Evolutionary conservation across 768 basidiomycete genomes (phyloP).

Genomic region (Termitomyces sp.): DNA sequence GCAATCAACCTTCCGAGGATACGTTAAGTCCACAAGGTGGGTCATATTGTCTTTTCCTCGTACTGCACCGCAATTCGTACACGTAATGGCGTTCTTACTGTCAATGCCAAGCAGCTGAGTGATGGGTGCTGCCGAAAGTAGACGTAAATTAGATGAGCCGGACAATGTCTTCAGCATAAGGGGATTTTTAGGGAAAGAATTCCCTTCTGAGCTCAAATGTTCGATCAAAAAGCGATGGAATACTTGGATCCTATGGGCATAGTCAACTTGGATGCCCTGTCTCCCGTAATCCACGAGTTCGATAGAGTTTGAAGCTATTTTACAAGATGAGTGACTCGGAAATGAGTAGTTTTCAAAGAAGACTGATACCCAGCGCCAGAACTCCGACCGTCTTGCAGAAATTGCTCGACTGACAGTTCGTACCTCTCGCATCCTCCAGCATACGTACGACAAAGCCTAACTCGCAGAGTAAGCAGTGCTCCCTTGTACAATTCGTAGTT

Average conservation of each 20-base stretch:
- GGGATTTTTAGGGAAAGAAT: slow-evolving; percentile 56
- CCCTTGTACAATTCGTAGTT: slow-evolving; percentile 78
- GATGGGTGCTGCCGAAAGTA: slow-evolving; percentile 61
- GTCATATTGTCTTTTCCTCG: slow-evolving; percentile 74
- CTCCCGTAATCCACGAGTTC: slow-evolving; percentile 88
- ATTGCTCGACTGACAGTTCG: slow-evolving; percentile 94
- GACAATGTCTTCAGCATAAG: slow-evolving; percentile 33
- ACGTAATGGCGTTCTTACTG: slow-evolving; percentile 70
- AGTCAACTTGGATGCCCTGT: slow-evolving; percentile 67
- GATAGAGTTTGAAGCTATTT: slow-evolving; percentile 65
- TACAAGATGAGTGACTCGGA: neutral
- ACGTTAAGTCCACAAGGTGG: slow-evolving; percentile 81
- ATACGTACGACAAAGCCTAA: slow-evolving; percentile 91
- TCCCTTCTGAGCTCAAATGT: slow-evolving; percentile 72
- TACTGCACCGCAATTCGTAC: slow-evolving; percentile 66
- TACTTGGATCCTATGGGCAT: slow-evolving; percentile 86
- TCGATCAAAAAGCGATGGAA: slow-evolving; percentile 95
- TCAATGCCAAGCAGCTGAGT: slow-evolving; percentile 84
- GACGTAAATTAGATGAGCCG: slow-evolving; percentile 10
- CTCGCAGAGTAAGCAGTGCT: slow-evolving; percentile 94
- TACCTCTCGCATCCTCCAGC: slow-evolving; percentile 92
- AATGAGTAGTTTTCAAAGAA: slow-evolving; percentile 6
- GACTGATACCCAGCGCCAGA: slow-evolving; percentile 67
- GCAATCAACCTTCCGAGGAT: slow-evolving; percentile 70
- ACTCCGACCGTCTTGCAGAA: slow-evolving; percentile 93